These are phyloP conservation scores for Erucastrum elatum DNA, from an alignment of 345 rosid species.

Conservation along the genomic window DNA sequence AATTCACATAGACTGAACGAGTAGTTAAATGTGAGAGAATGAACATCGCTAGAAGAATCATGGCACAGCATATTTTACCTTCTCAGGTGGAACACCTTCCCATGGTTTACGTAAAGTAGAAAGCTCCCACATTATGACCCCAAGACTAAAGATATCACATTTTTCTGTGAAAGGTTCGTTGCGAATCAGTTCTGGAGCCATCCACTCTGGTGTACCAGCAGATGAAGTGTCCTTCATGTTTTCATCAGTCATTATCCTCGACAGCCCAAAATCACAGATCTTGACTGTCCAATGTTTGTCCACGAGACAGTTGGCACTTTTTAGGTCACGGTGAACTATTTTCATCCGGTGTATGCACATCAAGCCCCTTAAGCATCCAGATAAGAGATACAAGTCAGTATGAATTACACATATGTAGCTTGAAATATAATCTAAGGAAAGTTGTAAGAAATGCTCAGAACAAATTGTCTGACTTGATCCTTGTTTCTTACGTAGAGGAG, in stretches of 20 bases:
- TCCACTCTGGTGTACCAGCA: slow-evolving; percentile 99
- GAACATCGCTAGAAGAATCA: background rate
- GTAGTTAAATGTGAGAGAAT: background rate
- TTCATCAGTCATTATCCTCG: slow-evolving; percentile 71
- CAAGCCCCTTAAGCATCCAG: slow-evolving; percentile 65
- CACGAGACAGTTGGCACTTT: slow-evolving; percentile 90
- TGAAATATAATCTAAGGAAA: slow-evolving; percentile 4
- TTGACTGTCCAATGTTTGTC: slow-evolving; percentile 92
- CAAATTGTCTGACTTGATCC: no score
- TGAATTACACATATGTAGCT: slow-evolving; percentile 5
- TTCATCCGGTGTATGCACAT: slow-evolving; percentile 99
- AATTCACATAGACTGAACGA: background rate
- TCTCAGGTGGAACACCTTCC: slow-evolving; percentile 96
- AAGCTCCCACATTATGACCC: slow-evolving; percentile 99
- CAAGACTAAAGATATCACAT: slow-evolving; percentile 98
- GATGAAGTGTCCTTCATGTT: slow-evolving; percentile 80
- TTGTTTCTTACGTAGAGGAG: background rate
- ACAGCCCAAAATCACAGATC: slow-evolving; percentile 97
- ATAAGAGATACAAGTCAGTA: slow-evolving; percentile 11
- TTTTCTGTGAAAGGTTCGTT: slow-evolving; percentile 88
- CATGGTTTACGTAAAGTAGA: slow-evolving; percentile 92
- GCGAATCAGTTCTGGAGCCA: slow-evolving; percentile 98
- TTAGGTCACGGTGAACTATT: slow-evolving; percentile 85
- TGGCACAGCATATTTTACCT: slow-evolving; percentile 49
- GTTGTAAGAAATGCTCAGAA: background rate